Evolutionary conservation across 2,329 filamentous ascomycete genomes (phyloP), one percentile per base, ranked within the genome.

Genomic region (Juglanconis sp.): DNA sequence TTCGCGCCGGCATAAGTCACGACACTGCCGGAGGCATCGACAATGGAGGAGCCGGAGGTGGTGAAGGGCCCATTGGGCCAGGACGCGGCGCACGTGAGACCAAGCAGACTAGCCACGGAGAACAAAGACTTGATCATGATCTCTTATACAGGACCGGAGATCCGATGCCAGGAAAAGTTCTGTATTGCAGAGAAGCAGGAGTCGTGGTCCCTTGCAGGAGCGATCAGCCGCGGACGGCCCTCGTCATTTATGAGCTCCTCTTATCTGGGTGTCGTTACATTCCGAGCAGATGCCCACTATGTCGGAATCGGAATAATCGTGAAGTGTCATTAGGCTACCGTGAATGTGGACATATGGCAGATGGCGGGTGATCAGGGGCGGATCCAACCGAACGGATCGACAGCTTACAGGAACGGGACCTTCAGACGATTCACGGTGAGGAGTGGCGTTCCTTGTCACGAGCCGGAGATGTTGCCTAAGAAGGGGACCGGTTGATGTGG

Each of bases 1-100:
- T 84, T 84, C 5, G 77, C 75, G 3, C 81, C 80, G 4, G 77
- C 78, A 58, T 77, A 74, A n/a, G 72, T 73, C 52, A 79, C 70
- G 17, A 71, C 71, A 1, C 69, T 63, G 13, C 72, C 72, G 3
- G 64, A 66, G 5, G 71, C 65, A 50, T 73, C 70, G 52, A 69
- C 68, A 60, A 75, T 73, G 56, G 62, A 61, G 1, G 65, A 53
- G 10, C 64, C 65, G 0, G 63, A 65, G 3, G 63, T 60, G 4
- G 49, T 62, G 56, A 66, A 63, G 34, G 65, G 65, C 5, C 44
- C 54, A 38, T 62, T 57, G 4, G 65, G 62, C 60, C 64, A 65
- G 30, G 59, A 53, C 35, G 57, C 52, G 42, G 59, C 59, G 10
- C 35, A 36, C 2, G 56, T 53, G 11, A 59, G 51, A 35, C 59